Base-by-base conservation (phyloP, 2,329 filamentous ascomycete genomes). In the Cercospora sojina region DNA sequence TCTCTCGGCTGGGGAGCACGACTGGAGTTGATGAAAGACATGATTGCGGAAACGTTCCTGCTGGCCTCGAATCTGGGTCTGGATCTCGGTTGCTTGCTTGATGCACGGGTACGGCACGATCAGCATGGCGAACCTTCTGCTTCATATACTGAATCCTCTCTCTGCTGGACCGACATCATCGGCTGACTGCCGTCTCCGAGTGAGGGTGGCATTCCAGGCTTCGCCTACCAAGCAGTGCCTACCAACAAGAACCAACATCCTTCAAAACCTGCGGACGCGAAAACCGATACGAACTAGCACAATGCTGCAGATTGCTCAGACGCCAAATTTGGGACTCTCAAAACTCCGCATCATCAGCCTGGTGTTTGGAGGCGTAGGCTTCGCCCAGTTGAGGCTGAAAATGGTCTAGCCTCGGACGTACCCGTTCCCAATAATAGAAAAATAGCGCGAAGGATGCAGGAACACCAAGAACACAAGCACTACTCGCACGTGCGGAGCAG, bases 191-290 rank as follows among this genome's bases (percentile, higher is more conserved):
- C 12, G 20, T 29, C 32, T n/a, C 60, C 35, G 43, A 49, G 7
- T 49, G 43, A 3, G 6, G 60, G 60, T 55, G 60, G 16, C 18
- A 5, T 31, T n/a, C 9, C 60, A 56, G 10, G 49, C 60, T 43
- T 62, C 49, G 60, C 49, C 60, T 29, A 62, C 49, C 20, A 41
- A 31, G 60, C 60, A 51, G 47, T 41, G 60, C 27, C 29, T 31
- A 55, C 60, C 60, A 62, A 62, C 60, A 41, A 32, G 43, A 56
- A 41, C 60, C 60, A 62, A 62, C 60, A 62, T 62, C 49, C 60
- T 55, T 31, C 49, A 38, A 10, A 41, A 29, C 20, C 10, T 38
- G 49, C 13, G 60, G 49, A 23, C 32, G 47, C 49, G 47, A 62
- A 56, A 32, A 35, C 29, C 31, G 20, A 55, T 55, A 27, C 47